These are phyloP conservation scores for Staphylotrichum tortipilum DNA, from an alignment of 495 filamentous ascomycete species.

Conservation along the genomic window DNA sequence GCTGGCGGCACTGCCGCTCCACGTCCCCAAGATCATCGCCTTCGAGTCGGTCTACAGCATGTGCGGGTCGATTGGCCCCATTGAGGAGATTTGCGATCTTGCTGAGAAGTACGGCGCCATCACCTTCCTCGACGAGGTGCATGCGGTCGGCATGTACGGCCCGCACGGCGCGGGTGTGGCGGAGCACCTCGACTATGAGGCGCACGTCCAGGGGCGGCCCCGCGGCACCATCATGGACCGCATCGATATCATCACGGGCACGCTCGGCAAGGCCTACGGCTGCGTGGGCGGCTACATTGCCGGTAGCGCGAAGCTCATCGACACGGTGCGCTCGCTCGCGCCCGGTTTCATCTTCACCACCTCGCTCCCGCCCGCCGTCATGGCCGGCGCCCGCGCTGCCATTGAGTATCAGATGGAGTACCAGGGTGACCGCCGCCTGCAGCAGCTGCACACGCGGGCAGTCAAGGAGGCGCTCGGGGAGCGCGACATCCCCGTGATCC, in stretches of 20 bases:
- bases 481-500: constrained; percentile 90
- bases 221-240: constrained; percentile 89
- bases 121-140: constrained; percentile 96
- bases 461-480: constrained; percentile 73
- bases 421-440: constrained; percentile 74
- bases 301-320: constrained; percentile 77
- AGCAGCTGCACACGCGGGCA: constrained; percentile 90
- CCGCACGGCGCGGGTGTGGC: constrained; percentile 93
- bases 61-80: constrained; percentile 95
- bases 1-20: constrained; percentile 71
- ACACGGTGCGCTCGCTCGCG: constrained; percentile 90
- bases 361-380: constrained; percentile 87
- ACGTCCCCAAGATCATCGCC: constrained; percentile 93
- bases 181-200: constrained; percentile 92
- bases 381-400: constrained; percentile 86
- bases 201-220: constrained; percentile 55
- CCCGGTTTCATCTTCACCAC: constrained; percentile 99
- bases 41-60: constrained; percentile 99
- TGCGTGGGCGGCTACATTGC: constrained; percentile 98
- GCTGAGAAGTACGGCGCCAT: constrained; percentile 96
- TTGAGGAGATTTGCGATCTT: constrained; percentile 89
- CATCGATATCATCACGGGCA: constrained; percentile 94
- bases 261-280: constrained; percentile 93
- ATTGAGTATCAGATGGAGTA: constrained; percentile 85
- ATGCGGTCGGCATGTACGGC: constrained; percentile 98